phyloP scores from a whole-genome alignment of 2,329 filamentous ascomycete species.

The Botrytis aclada region DNA sequence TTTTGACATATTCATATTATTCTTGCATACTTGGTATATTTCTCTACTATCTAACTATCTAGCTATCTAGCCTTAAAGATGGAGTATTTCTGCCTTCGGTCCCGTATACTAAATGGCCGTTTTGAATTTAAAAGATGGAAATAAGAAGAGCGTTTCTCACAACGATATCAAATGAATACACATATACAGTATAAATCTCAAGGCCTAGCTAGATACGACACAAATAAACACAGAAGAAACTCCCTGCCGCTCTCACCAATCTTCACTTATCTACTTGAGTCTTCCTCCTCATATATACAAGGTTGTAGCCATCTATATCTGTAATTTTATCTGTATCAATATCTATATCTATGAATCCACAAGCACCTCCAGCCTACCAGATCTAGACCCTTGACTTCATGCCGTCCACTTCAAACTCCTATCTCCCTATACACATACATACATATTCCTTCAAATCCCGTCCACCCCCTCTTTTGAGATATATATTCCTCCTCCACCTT shows the following conservation, averaged over 20 bases:
- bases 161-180: not conserved
- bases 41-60: not conserved
- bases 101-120: not conserved
- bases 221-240: not conserved
- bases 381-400: not conserved
- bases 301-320: not conserved
- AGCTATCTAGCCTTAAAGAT: not conserved
- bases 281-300: not conserved
- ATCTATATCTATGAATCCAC: not conserved
- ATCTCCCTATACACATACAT: not conserved
- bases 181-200: not conserved
- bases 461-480: not conserved
- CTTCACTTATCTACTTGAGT: not conserved
- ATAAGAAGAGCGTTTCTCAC: not conserved
- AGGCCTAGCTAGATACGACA: not conserved
- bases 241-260: not conserved
- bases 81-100: not conserved
- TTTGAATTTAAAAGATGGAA: not conserved
- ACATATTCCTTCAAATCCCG: not conserved
- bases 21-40: not conserved
- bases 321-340: too few species aligned
- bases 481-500: not conserved
- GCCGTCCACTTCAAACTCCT: not conserved
- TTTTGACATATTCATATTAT: not conserved
- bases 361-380: not conserved